Evolutionary conservation across 208 protist species (phyloP), one percentile per base, ranked within the genome.

Genomic region (Novymonas esmeraldas): DNA sequence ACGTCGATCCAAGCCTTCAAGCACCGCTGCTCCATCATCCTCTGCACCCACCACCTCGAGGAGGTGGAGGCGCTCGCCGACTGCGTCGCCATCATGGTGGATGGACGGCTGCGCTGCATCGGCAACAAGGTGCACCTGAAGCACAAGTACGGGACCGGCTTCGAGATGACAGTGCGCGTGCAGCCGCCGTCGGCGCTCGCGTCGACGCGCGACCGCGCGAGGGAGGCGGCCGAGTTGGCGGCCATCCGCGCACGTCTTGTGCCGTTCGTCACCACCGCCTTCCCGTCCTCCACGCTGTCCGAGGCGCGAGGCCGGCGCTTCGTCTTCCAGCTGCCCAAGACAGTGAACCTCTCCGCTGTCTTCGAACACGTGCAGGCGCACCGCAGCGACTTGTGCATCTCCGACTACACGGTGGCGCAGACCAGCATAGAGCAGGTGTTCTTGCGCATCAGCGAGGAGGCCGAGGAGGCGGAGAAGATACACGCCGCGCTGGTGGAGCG

Each of bases 11-110:
- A 85, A 57, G 44, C 31, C 36, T 64, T 85, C 14, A 28, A 83
- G 18, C 36, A 54, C 2, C 45, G 73, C 63, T 93, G 87, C 73
- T 76, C 81, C 24, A 70, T 90, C 10, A 64, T 93, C 34, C 63
- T 98, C 29, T 97, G 94, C 34, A 97, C 95, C 24, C 95, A 98
- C 56, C 90, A 96, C 52, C 76, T 98, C 65, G 90, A 97, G 57
- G 95, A 98, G 79, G 85, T 89, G 41, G 92, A 97, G 66, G 89
- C 87, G 0, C 64, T 98, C 13, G 85, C 82, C n/a, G 55, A 87
- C 56, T 73, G 84, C 39, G 77, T 97, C 3, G 91, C 78, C 39
- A 98, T 98, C 44, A 97, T 98, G 89, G 75, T 80, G 29, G 70
- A 85, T 50, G 96, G 95, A 33, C 69, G 61, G 24, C 65, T 98